Evolutionary conservation across 2,329 filamentous ascomycete genomes (phyloP).

Genomic region (Ilyonectria mors-panacis): DNA sequence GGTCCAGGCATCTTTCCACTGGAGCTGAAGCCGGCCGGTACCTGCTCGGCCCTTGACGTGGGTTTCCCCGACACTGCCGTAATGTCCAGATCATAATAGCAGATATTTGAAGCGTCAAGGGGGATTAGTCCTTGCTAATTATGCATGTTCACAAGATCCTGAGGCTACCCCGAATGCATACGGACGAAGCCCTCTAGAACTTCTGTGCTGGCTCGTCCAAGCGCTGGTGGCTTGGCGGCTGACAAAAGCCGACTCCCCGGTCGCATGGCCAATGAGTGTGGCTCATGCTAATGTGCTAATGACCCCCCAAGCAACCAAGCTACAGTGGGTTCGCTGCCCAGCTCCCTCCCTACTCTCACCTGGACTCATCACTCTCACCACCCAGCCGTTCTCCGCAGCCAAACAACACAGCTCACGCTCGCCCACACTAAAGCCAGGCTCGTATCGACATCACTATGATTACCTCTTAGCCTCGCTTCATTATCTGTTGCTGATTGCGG

Average conservation of each 20-base stretch:
- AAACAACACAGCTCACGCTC: conserved; percentile 15
- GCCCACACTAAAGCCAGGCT: background rate
- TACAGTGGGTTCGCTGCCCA: conserved; percentile 14
- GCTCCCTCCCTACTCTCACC: conserved; percentile 8
- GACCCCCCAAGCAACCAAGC: background rate
- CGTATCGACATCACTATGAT: conserved; percentile 15
- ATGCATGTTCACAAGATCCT: no score
- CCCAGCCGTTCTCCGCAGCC: conserved; percentile 14
- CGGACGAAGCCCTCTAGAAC: background rate
- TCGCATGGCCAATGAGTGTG: conserved; percentile 14
- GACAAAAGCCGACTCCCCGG: conserved; percentile 25
- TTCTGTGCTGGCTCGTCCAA: background rate
- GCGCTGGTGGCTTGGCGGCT: conserved; percentile 20
- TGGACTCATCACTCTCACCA: conserved; percentile 10
- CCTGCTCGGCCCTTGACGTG: background rate
- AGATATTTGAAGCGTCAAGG: no score
- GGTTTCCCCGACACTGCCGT: no score
- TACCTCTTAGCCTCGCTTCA: conserved; percentile 18
- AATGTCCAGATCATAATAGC: no score
- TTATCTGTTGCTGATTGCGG: background rate
- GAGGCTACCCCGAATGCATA: no score
- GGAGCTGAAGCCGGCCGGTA: background rate
- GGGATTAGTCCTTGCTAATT: no score
- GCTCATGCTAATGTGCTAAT: background rate
- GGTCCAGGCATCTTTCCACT: background rate